phyloP scores from a whole-genome alignment of 495 filamentous ascomycete species.

The Xylaria palmicola region DNA sequence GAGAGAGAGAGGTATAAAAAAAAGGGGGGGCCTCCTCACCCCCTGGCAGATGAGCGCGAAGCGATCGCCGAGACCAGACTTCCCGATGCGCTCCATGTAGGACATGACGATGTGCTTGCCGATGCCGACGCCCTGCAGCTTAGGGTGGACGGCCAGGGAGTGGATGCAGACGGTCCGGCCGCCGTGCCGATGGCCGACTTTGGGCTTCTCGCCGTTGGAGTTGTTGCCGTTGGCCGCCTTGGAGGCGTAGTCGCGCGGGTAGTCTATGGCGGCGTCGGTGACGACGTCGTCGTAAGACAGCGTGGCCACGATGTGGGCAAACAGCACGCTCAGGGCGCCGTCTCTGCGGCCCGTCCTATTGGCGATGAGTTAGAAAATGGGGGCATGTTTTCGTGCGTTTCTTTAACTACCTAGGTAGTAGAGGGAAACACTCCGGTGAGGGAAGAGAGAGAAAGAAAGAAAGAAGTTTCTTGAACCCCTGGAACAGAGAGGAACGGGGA shows the following conservation, averaged over 20 bases:
- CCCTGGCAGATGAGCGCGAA: constrained; percentile 79
- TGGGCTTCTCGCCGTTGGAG: constrained; percentile 8
- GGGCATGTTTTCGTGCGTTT: too few species aligned
- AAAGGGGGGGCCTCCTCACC: constrained; percentile 31
- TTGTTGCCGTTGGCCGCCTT: constrained; percentile 28
- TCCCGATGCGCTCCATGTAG: constrained; percentile 65
- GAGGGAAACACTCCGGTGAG: too few species aligned
- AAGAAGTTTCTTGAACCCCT: too few species aligned
- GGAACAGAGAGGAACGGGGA: too few species aligned
- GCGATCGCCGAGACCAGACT: constrained; percentile 64
- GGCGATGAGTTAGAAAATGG: too few species aligned
- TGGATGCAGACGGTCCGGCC: constrained; percentile 79
- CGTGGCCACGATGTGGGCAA: constrained; percentile 80
- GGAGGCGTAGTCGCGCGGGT: constrained; percentile 69
- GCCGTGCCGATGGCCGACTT: constrained; percentile 61
- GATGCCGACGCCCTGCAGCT: constrained; percentile 70
- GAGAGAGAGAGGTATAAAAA: neutral
- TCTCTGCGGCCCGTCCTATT: constrained; percentile 40
- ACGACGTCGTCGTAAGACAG: constrained; percentile 59
- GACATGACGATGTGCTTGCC: constrained; percentile 74
- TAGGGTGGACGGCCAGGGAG: constrained; percentile 74
- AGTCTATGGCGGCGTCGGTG: constrained; percentile 75
- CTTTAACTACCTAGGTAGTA: too few species aligned
- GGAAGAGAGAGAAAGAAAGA: too few species aligned
- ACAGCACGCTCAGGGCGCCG: constrained; percentile 59